phyloP scores from a whole-genome alignment of 805 yeast species.

The Sungouiella blattae region DNA sequence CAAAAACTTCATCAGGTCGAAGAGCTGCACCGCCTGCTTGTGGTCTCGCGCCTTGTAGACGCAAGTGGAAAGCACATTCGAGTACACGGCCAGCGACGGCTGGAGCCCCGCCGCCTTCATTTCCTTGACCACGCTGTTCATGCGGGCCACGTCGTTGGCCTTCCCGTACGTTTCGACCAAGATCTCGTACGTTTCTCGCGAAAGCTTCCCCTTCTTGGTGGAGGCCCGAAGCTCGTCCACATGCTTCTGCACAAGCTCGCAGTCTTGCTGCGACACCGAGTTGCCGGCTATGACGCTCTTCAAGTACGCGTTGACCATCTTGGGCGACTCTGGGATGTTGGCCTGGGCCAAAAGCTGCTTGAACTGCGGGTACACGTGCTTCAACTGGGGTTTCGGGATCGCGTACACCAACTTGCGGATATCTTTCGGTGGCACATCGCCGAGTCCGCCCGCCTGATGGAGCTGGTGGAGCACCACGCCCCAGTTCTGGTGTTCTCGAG shows the following conservation, averaged over 20 bases:
- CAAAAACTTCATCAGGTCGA: constrained; percentile 82
- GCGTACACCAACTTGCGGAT: constrained; percentile 32
- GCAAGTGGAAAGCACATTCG: constrained; percentile 60
- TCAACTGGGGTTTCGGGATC: constrained; percentile 41
- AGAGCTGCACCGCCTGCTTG: constrained; percentile 64
- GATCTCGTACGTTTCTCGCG: constrained; percentile 40
- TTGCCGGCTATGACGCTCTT: constrained; percentile 27
- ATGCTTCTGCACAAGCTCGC: constrained; percentile 30
- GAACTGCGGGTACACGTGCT: constrained; percentile 23
- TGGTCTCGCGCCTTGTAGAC: constrained; percentile 48
- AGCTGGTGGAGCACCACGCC: constrained; percentile 40
- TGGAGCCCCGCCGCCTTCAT: constrained; percentile 36
- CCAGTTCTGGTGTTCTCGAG: constrained; percentile 45
- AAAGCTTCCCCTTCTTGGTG: constrained; percentile 23
- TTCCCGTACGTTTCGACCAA: constrained; percentile 47
- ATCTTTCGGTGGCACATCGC: constrained; percentile 27
- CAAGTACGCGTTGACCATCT: constrained; percentile 37
- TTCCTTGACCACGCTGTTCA: constrained; percentile 34
- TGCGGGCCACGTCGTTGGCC: constrained; percentile 29
- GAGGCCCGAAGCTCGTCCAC: constrained; percentile 22
- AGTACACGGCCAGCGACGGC: constrained; percentile 47
- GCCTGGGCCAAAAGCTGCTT: constrained; percentile 32
- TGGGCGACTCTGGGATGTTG: constrained; percentile 24
- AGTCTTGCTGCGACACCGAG: constrained; percentile 16
- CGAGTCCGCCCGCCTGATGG: constrained; percentile 33